Base-by-base conservation (phyloP, 352 stramenopile species). In the Phytophthora quininea region DNA sequence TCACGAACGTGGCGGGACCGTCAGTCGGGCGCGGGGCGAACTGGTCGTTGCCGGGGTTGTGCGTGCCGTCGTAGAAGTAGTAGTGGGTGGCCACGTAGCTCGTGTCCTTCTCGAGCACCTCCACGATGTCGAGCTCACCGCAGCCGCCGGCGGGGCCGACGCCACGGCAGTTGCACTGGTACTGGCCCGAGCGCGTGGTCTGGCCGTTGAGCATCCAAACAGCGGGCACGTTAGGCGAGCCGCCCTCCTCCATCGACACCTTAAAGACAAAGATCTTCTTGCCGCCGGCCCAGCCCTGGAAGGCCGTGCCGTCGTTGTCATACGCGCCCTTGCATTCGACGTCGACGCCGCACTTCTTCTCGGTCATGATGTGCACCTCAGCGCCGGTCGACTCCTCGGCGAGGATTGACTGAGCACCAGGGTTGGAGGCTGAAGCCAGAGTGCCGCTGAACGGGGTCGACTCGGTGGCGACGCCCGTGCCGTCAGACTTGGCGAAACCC, bases 221-320 rank as follows among this genome's bases (percentile, higher is more conserved):
- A n/a, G 86, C 86, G 1, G 86, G 86, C n/a, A 92, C 63, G 67
- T 90, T 73, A 9, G 80, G 76, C 11, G 70, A 14, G 11, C 66
- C 71, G 29, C 69, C 62, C 9, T 80, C 30, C 31, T 78, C 74
- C 84, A 94, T 92, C 5, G 77, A 63, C 31, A 91, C 74, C 65
- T 90, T 89, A 50, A 75, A 83, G 27, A 92, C 48, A 47, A 94
- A 92, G 54, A 92, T 87, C 75, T 94, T 94, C 71, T 90, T 90
- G 48, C 53, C 73, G 54, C 86, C 86, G n/a, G 63, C 73, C 86
- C 86, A 94, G 62, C 84, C 86, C 30, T 74, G 59, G 66, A 77
- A 79, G 15, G 80, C 81, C 59, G 80, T 88, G 74, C 84, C 82
- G 60, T 92, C 81, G 45, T 71, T 79, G 77, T 91, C 84, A 61